Conservation (phyloP, 257 asterid species). For the Solanum virginianum region DNA sequence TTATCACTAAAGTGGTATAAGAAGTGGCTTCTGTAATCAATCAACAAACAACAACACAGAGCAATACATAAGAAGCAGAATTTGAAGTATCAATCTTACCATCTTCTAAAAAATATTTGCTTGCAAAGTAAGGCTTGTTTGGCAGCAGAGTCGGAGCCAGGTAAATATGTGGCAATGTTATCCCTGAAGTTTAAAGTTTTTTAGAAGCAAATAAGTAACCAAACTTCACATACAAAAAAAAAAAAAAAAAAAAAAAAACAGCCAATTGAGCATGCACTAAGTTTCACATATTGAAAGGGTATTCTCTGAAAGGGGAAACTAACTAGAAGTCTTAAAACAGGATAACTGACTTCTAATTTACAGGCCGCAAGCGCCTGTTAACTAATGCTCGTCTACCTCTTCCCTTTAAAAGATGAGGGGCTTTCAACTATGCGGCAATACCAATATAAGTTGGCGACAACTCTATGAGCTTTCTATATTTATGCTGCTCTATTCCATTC, state of each 20-base stretch:
- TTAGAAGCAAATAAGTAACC: not conserved
- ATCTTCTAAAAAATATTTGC: slow-evolving; percentile 26
- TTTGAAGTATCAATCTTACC: slow-evolving; percentile 23
- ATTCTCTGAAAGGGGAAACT: not conserved
- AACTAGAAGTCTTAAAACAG: not conserved
- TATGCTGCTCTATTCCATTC: not conserved
- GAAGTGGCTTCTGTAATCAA: not conserved
- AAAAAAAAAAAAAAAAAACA: not conserved
- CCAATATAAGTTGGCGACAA: not conserved
- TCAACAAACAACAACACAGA: not conserved
- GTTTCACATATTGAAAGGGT: not conserved
- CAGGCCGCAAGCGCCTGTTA: not conserved
- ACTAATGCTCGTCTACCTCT: not conserved
- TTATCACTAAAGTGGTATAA: not conserved
- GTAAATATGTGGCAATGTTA: slow-evolving; percentile 31
- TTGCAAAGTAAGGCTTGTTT: slow-evolving; percentile 22
- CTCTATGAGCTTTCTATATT: not conserved
- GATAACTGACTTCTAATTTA: not conserved
- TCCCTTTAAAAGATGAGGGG: not conserved
- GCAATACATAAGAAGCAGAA: not conserved
- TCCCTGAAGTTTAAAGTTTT: slow-evolving; percentile 24
- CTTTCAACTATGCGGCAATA: not conserved
- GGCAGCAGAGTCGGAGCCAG: slow-evolving; percentile 50
- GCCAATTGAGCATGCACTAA: not conserved
- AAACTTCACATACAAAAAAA: not conserved